phyloP scores from a whole-genome alignment of 768 basidiomycete genomes.

The Baorangia bicolor region DNA sequence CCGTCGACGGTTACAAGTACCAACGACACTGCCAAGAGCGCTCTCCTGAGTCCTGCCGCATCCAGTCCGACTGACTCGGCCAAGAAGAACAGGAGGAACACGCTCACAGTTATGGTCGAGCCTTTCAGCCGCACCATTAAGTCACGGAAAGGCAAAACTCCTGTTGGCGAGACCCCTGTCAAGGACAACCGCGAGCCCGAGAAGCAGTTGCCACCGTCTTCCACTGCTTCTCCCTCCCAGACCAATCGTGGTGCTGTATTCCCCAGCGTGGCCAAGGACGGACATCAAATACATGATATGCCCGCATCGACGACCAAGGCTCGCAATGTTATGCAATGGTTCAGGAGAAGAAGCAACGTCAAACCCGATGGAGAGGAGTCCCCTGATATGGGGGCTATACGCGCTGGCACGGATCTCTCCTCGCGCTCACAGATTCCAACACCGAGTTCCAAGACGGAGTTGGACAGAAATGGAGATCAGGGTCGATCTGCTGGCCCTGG shows the following conservation, averaged over 20 bases:
- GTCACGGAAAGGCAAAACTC: slow-evolving; percentile 36
- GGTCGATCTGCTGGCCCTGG: slow-evolving; percentile 22
- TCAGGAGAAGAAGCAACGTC: slow-evolving; percentile 68
- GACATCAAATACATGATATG: slow-evolving; percentile 38
- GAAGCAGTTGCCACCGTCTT: slow-evolving; percentile 34
- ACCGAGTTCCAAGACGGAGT: slow-evolving; percentile 26
- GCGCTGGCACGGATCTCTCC: slow-evolving; percentile 23
- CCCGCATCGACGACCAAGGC: slow-evolving; percentile 84
- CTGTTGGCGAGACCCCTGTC: slow-evolving; percentile 36
- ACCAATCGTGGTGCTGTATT: slow-evolving; percentile 25
- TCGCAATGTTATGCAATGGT: slow-evolving; percentile 98
- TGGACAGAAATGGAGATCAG: slow-evolving; percentile 19
- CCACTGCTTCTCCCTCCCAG: slow-evolving; percentile 30
- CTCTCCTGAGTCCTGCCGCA: slow-evolving; percentile 39
- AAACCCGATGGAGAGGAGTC: slow-evolving; percentile 31
- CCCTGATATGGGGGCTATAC: slow-evolving; percentile 10
- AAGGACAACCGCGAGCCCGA: slow-evolving; percentile 42
- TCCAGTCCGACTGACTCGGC: slow-evolving; percentile 28
- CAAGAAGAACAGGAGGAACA: slow-evolving; percentile 74
- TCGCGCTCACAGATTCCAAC: slow-evolving; percentile 33
- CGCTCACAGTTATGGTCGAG: slow-evolving; percentile 85
- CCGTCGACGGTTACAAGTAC: slow-evolving; percentile 3
- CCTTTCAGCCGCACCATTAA: slow-evolving; percentile 56
- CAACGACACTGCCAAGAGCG: slow-evolving; percentile 25
- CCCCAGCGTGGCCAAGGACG: slow-evolving; percentile 29